A percentile compares a stretch with the other conserved stretches of the same genome.
Conservation (phyloP, 139 green algal species). For the Prasinococcaceae sp. region DNA sequence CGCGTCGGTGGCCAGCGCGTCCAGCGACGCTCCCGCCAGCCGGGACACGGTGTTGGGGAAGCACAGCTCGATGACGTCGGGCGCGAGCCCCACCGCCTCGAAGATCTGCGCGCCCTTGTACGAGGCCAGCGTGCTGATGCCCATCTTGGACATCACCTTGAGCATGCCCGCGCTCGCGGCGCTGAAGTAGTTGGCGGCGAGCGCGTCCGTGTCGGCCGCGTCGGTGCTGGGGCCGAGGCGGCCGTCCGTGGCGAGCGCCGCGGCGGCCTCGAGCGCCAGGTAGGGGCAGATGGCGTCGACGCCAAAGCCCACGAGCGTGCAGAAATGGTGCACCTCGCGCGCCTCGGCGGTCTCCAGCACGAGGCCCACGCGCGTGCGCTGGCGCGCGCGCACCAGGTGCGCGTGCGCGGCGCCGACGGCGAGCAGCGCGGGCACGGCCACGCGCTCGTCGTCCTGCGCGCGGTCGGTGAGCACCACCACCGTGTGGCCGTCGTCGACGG, state of each 20-base stretch:
- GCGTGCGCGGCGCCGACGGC: constrained; percentile 77
- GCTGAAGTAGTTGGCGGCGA: constrained; percentile 68
- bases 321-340: constrained; percentile 81
- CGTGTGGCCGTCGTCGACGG: constrained; percentile 56
- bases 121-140: constrained; percentile 79
- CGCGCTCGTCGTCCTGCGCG: constrained; percentile 33
- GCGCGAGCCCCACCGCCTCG: constrained; percentile 65
- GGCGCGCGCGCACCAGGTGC: constrained; percentile 51
- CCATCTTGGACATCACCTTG: constrained; percentile 88
- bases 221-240: constrained; percentile 19
- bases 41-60: constrained; percentile 85
- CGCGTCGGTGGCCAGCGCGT: constrained; percentile 41
- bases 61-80: constrained; percentile 68
- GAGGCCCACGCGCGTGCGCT: constrained; percentile 51
- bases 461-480: constrained; percentile 68
- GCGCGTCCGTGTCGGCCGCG: constrained; percentile 23
- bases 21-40: too few relatives aligned
- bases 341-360: constrained; percentile 69
- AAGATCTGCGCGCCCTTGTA: constrained; percentile 99
- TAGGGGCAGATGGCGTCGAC: constrained; percentile 87
- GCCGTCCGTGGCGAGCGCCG: constrained; percentile 17
- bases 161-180: constrained; percentile 41
- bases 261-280: constrained; percentile 65
- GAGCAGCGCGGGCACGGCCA: constrained; percentile 63
- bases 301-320: constrained; percentile 77